These are phyloP conservation scores for Psilocybe azurescens DNA, from an alignment of 768 basidiomycete genomes.

Conservation along the genomic window DNA sequence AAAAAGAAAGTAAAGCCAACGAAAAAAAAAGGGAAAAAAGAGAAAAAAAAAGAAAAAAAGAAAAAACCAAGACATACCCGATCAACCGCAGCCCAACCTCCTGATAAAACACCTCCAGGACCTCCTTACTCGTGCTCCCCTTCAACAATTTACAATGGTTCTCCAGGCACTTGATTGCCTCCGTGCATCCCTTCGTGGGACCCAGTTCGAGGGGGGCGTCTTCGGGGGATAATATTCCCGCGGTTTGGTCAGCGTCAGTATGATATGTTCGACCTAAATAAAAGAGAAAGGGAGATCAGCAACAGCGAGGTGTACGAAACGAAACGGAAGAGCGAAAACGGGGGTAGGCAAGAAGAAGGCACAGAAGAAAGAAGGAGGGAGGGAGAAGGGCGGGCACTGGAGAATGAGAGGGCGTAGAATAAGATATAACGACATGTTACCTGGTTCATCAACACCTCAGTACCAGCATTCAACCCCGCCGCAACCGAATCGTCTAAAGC, in stretches of 20 bases:
- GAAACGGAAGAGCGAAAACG: neutral
- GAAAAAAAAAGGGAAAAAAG: neutral
- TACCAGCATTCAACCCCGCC: slow-evolving; percentile 91
- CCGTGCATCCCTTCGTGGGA: slow-evolving; percentile 86
- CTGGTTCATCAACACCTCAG: slow-evolving; percentile 95
- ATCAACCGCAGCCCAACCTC: slow-evolving; percentile 93
- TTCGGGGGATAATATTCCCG: slow-evolving; percentile 93
- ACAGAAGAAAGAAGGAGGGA: neutral
- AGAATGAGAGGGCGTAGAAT: too few relatives aligned
- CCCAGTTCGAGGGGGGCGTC: slow-evolving; percentile 80
- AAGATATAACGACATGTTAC: slow-evolving; percentile 37
- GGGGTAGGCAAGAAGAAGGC: neutral
- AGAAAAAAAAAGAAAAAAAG: slow-evolving; percentile 8
- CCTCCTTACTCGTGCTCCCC: slow-evolving; percentile 94
- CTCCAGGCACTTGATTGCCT: slow-evolving; percentile 88
- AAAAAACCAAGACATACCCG: slow-evolving; percentile 53
- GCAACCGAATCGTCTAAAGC: slow-evolving; percentile 93
- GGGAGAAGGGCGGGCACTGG: too few relatives aligned
- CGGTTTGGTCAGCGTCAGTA: slow-evolving; percentile 79
- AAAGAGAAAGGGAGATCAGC: too few relatives aligned
- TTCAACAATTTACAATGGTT: slow-evolving; percentile 90
- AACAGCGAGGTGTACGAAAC: too few relatives aligned
- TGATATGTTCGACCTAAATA: slow-evolving; percentile 88
- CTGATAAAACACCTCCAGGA: slow-evolving; percentile 97
- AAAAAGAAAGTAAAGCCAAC: too few relatives aligned